Conservation (phyloP, 257 asterid genomes). For the Ballota nigra region DNA sequence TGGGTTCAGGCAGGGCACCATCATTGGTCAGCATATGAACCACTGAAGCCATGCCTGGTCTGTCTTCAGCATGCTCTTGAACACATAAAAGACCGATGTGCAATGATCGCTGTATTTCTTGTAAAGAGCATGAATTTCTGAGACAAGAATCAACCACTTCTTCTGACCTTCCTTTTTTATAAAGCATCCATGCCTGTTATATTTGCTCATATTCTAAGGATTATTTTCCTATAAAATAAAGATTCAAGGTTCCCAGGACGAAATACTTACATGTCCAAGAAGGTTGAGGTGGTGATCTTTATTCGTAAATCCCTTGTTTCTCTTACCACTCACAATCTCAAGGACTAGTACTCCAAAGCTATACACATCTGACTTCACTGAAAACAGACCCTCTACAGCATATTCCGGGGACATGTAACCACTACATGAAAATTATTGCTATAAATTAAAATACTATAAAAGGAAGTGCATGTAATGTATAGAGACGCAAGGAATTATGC, state of each 20-base stretch:
- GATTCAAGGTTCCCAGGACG: neutral
- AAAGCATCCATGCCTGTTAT: no score
- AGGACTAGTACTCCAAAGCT: neutral
- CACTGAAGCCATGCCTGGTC: slow-evolving; percentile 44
- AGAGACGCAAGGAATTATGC: neutral
- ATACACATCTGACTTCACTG: neutral
- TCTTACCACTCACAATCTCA: neutral
- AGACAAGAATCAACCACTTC: no score
- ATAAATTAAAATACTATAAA: neutral
- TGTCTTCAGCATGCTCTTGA: no score
- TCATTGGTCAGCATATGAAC: no score
- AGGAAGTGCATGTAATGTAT: neutral
- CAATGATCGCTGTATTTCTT: no score
- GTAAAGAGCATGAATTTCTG: no score
- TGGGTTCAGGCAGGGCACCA: no score
- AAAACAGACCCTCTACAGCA: neutral
- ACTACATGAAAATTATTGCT: neutral
- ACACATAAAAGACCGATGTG: no score
- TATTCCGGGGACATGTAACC: slow-evolving; percentile 7
- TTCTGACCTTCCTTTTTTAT: no score
- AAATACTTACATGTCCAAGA: no score
- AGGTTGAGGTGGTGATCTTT: neutral
- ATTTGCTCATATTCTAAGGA: neutral
- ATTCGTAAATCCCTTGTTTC: neutral
- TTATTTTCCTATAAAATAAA: neutral